Base-by-base conservation (phyloP, 2,329 filamentous ascomycete genomes). In the Teratosphaeria zuluensis region DNA sequence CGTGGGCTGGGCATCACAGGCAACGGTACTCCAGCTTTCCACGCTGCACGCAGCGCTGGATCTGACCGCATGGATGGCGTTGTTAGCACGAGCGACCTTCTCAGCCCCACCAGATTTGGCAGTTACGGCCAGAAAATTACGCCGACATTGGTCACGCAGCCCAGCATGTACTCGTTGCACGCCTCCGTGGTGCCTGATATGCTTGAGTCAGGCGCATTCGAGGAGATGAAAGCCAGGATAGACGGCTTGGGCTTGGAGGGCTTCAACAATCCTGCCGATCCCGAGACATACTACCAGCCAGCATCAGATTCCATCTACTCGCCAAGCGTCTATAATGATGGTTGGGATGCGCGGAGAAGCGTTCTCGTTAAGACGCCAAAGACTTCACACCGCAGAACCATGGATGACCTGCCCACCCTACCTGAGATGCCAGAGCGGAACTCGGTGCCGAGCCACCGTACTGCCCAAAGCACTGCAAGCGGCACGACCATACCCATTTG, bases 141-240 rank as follows among this genome's bases (percentile, higher is more conserved):
- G 3, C 60, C 66, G 0, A 63, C 31, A 31, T 60, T 71, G 32
- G 65, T 69, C 56, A 70, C 68, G 3, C 59, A 64, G 58, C 63
- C 67, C 8, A 70, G 67, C 60, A 61, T 63, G 38, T 66, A 69
- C 62, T 69, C 67, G 1, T 30, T 70, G 53, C 66, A 68, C 33
- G 68, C 64, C 2, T 68, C 67, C 4, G 65, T 69, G 14, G 64
- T 69, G 21, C 66, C 69, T 3, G 59, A 62, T 24, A 57, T 63
- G 24, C 63, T 64, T 53, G 63, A 68, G 11, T 53, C 56, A 7
- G 46, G 21, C 14, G 60, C 61, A 1, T 65, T 70, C 33, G 62
- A 69, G 19, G 67, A 70, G n/a, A 58, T 67, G 54, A 69, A 67
- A 55, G 57, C 62, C 24, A 61, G 68, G 12, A 48, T 68, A 3